phyloP scores from a whole-genome alignment of 2,329 filamentous ascomycete genomes.

The Penicillium sp. region DNA sequence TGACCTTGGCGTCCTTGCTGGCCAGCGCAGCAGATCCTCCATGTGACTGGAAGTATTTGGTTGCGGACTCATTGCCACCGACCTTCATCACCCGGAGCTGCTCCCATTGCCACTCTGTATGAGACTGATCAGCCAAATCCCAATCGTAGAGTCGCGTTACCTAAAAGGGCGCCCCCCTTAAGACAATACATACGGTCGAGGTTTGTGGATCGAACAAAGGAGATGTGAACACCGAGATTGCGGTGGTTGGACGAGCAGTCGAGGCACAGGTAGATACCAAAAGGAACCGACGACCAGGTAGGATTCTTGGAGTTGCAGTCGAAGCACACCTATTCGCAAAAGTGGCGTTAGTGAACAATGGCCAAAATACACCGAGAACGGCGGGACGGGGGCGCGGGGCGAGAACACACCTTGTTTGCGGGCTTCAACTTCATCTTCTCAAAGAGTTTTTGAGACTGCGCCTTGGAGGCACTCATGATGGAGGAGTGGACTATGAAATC shows the following conservation, averaged over 20 bases:
- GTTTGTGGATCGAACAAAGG: slow-evolving; percentile 97
- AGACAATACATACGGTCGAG: slow-evolving; percentile 76
- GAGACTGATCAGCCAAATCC: slow-evolving; percentile 22
- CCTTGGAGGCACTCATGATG: slow-evolving; percentile 75
- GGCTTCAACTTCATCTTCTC: slow-evolving; percentile 93
- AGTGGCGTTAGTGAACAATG: slow-evolving; percentile 18
- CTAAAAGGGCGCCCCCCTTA: slow-evolving; percentile 6
- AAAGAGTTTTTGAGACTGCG: slow-evolving; percentile 95
- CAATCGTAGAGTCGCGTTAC: background rate
- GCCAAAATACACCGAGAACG: slow-evolving; percentile 12
- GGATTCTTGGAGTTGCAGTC: slow-evolving; percentile 97
- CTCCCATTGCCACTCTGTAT: slow-evolving; percentile 94
- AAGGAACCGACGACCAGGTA: slow-evolving; percentile 95
- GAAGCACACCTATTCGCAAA: slow-evolving; percentile 76
- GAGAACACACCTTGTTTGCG: slow-evolving; percentile 78
- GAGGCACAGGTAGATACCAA: slow-evolving; percentile 96
- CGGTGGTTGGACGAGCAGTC: slow-evolving; percentile 97
- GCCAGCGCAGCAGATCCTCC: slow-evolving; percentile 90
- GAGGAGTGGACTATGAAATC: slow-evolving; percentile 5
- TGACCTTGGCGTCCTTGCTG: slow-evolving; percentile 95
- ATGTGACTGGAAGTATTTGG: slow-evolving; percentile 97
- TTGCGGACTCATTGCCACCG: slow-evolving; percentile 95
- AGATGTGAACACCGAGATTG: slow-evolving; percentile 97
- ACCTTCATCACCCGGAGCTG: slow-evolving; percentile 98
- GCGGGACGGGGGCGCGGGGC: slow-evolving; percentile 23